phyloP scores from a whole-genome alignment of 164 flowering plant species.

The Pachysandra terminalis region DNA sequence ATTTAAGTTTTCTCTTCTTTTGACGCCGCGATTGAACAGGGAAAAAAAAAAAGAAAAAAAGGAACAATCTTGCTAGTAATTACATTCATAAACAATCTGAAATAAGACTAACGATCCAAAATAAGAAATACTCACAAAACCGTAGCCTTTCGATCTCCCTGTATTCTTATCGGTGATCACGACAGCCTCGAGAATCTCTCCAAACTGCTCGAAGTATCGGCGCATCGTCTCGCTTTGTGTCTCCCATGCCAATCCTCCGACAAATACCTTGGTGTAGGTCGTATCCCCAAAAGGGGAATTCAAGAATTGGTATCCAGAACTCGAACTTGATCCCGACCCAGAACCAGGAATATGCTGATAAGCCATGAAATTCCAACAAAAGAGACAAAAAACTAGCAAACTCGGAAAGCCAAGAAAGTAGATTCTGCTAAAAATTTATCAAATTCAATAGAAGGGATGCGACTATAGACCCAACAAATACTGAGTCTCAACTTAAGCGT shows the following conservation, averaged over 20 bases:
- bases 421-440: neutral
- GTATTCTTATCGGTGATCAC: constrained; percentile 94
- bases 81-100: too few species aligned
- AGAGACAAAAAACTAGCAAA: neutral
- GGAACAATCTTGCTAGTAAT: too few species aligned
- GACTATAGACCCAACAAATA: constrained; percentile 19
- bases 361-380: constrained; percentile 41
- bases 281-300: constrained; percentile 94
- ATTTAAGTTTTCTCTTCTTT: too few species aligned
- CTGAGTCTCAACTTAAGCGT: neutral
- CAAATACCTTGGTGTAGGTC: constrained; percentile 89
- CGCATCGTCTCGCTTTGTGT: constrained; percentile 91
- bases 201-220: constrained; percentile 83
- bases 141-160: constrained; percentile 96
- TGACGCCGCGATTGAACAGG: too few species aligned
- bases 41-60: too few species aligned
- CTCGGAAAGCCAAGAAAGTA: neutral
- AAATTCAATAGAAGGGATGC: neutral
- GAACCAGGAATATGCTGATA: constrained; percentile 56
- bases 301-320: constrained; percentile 64
- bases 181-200: constrained; percentile 96
- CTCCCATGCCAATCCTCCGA: constrained; percentile 99
- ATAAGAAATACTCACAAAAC: constrained; percentile 76
- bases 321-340: constrained; percentile 56
- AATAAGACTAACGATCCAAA: neutral